phyloP scores from a whole-genome alignment of 495 filamentous ascomycete species.

The Tricharina praecox region DNA sequence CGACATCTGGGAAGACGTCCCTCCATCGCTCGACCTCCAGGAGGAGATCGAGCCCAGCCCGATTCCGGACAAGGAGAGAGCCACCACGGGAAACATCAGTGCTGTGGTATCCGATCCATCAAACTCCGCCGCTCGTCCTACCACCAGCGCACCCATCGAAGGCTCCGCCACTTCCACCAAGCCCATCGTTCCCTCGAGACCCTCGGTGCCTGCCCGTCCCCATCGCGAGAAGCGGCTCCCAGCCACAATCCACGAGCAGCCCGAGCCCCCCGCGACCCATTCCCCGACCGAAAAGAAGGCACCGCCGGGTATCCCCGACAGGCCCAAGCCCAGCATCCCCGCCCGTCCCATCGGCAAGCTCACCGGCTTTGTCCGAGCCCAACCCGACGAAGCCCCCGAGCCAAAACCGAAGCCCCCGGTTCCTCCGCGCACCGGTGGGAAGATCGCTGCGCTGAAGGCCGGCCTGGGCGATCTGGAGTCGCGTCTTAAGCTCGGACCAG shows the following conservation, averaged over 20 bases:
- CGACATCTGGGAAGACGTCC: conserved; percentile 94
- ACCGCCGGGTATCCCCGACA: conserved; percentile 43
- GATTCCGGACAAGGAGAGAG: conserved; percentile 18
- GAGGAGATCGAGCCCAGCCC: conserved; percentile 11
- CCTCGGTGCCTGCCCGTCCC: conserved; percentile 33
- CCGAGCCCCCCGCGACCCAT: conserved; percentile 32
- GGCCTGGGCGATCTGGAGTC: conserved; percentile 78
- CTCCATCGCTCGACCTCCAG: conserved; percentile 56
- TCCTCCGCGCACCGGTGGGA: conserved; percentile 67
- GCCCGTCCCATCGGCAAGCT: conserved; percentile 44
- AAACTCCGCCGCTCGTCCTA: conserved; percentile 24
- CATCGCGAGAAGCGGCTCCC: conserved; percentile 21
- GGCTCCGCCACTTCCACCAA: conserved; percentile 30
- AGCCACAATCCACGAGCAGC: conserved; percentile 25
- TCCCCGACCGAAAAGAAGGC: conserved; percentile 30
- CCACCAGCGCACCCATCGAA: conserved; percentile 30
- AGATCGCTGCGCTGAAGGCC: conserved; percentile 78
- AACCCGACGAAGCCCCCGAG: conserved; percentile 18
- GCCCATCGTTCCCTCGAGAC: conserved; percentile 28
- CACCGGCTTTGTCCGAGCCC: conserved; percentile 21
- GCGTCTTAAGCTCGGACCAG: conserved; percentile 64
- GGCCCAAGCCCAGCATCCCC: conserved; percentile 70
- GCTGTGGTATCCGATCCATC: no score
- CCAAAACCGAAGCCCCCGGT: conserved; percentile 55
- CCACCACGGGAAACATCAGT: conserved; percentile 25